phyloP scores from a whole-genome alignment of 345 rosid genomes.

The Hibiscus mutabilis region DNA sequence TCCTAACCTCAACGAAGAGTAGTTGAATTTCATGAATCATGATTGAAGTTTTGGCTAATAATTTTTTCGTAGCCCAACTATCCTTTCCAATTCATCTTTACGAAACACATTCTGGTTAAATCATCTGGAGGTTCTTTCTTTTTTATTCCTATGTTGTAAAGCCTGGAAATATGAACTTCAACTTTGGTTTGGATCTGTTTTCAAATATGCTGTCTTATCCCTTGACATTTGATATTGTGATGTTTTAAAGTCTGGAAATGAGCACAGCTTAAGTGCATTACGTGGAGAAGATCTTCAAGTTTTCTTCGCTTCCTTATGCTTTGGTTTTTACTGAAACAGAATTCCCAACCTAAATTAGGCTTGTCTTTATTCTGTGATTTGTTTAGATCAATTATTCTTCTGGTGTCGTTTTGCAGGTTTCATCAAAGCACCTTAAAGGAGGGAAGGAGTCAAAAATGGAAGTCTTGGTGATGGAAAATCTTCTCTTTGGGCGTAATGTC shows the following conservation, averaged over 20 bases:
- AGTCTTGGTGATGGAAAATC: slow-evolving; percentile 96
- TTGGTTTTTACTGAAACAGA: neutral
- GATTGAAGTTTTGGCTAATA: slow-evolving; percentile 4
- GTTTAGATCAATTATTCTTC: slow-evolving; percentile 5
- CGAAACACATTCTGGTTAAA: neutral
- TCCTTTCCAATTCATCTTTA: neutral
- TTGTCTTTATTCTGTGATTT: neutral
- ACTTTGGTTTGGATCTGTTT: neutral
- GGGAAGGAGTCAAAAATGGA: slow-evolving; percentile 91
- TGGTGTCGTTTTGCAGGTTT: slow-evolving; percentile 49
- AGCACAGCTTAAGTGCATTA: neutral
- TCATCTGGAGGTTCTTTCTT: neutral
- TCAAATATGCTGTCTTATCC: neutral
- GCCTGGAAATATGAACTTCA: too few relatives aligned
- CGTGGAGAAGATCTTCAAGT: neutral
- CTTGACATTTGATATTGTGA: neutral
- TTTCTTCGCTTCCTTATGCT: neutral
- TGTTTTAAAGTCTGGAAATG: neutral
- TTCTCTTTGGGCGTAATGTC: slow-evolving; percentile 67
- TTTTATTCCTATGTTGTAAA: neutral
- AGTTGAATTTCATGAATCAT: too few relatives aligned
- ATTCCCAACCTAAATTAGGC: neutral
- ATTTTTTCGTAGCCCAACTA: neutral
- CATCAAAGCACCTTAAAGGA: slow-evolving; percentile 77
- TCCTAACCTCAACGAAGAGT: too few relatives aligned